Conservation (phyloP, 2,329 filamentous ascomycete genomes). For the Aspergillus sp. region DNA sequence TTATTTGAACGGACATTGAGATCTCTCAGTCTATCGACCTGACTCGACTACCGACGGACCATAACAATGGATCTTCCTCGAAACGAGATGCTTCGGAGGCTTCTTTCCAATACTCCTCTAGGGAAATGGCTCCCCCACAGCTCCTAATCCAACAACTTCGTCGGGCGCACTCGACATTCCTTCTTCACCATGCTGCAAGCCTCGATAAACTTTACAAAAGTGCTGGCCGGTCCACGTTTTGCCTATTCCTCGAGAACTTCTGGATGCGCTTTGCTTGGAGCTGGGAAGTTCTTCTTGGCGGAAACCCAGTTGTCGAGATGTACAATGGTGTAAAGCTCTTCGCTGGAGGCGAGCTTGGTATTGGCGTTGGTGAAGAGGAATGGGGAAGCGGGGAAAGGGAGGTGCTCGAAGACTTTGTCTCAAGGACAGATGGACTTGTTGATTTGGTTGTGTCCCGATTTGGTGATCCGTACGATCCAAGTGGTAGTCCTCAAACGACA, state of each 20-base stretch:
- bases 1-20: conserved; percentile 10
- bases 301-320: conserved; percentile 77
- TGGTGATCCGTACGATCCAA: conserved; percentile 54
- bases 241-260: conserved; percentile 70
- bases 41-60: conserved; percentile 65
- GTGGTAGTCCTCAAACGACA: conserved; percentile 20
- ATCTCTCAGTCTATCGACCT: conserved; percentile 70
- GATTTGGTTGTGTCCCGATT: conserved; percentile 88
- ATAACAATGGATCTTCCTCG: conserved; percentile 43
- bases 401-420: conserved; percentile 84
- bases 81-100: conserved; percentile 37
- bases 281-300: conserved; percentile 89
- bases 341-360: conserved; percentile 83
- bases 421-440: conserved; percentile 76
- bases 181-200: conserved; percentile 80
- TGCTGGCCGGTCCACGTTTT: conserved; percentile 66
- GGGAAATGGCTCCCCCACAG: conserved; percentile 80
- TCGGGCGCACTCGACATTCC: conserved; percentile 78
- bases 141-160: conserved; percentile 78
- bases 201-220: conserved; percentile 69
- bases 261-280: conserved; percentile 68
- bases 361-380: conserved; percentile 94
- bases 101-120: conserved; percentile 76
- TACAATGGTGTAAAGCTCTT: conserved; percentile 85
- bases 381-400: conserved; percentile 91